Base-by-base conservation (phyloP, 495 filamentous ascomycete genomes). In the Aspergillus haitiensis region DNA sequence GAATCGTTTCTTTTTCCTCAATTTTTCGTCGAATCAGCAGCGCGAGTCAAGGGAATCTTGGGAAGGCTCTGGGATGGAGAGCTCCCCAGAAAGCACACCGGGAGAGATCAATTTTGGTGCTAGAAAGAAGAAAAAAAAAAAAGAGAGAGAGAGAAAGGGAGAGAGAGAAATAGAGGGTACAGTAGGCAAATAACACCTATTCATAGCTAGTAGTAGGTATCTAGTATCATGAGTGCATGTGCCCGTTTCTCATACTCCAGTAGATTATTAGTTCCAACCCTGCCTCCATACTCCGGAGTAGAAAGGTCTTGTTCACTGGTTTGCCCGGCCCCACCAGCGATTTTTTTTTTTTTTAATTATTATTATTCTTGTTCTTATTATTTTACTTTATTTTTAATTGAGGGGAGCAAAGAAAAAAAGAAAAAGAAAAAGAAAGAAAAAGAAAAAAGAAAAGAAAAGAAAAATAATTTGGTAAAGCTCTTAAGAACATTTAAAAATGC, bases 301-400 rank as follows among this genome's bases (percentile, higher is more conserved):
- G n/a, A n/a, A n/a, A n/a, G 21, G 9, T 50, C 47, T 13, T 32
- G 21, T 8, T 32, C 42, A 35, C 35, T 31, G 12, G 48, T 21
- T 51, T 54, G 52, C 36, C 35, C 52, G 16, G 36, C 35, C 52
- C 52, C 36, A 54, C 52, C 31, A 46, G 47, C 52, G 40, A 35
- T 8, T 54, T 40, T 40, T 9, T 42, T 42, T 37, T 37, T 52
- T 32, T 50, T 50, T 12, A 37, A 36, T 36, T 12, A 52, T 6
- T 52, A 36, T 52, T 46, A 15, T 46, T 46, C 21, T 46, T 52
- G 0, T 34, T 18, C 21, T 42, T 52, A 36, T 52, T n/a, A 15
- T 46, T 46, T 46, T 46, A 36, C 11, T 34, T 18, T 27, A 27
- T 27, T 27, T 27, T 27, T 27, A 27, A 27, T 27, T 27, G 21